Evolutionary conservation across 176 grass and related monocot genomes (phyloP).

Genomic region (Carex myosuroides): DNA sequence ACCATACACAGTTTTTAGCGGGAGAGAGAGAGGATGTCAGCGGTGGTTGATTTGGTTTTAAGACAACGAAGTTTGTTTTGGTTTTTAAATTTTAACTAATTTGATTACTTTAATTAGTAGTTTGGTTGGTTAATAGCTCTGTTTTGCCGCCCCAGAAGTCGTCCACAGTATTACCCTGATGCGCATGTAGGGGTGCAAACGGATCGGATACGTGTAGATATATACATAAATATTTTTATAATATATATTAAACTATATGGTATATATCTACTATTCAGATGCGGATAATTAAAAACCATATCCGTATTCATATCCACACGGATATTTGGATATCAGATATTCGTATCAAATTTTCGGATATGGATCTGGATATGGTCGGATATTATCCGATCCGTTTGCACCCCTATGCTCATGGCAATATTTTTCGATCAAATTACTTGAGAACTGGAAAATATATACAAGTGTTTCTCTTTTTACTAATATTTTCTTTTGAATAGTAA

Average conservation of each 20-base stretch:
- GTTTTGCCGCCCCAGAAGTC: background rate
- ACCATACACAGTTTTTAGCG: slow-evolving; percentile 13
- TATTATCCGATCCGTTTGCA: too few relatives aligned
- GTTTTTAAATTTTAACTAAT: slow-evolving; percentile 12
- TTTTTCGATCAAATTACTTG: background rate
- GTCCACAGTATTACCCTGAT: background rate
- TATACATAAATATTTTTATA: too few relatives aligned
- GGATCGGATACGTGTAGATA: too few relatives aligned
- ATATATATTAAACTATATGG: too few relatives aligned
- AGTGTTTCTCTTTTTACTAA: too few relatives aligned
- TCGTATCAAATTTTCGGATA: too few relatives aligned
- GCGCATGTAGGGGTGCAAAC: background rate
- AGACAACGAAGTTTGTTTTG: background rate
- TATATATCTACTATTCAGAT: too few relatives aligned
- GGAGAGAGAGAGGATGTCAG: background rate
- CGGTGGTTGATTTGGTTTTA: background rate
- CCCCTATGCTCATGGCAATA: background rate
- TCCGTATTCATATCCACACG: too few relatives aligned
- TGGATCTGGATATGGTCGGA: too few relatives aligned
- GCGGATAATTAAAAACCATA: too few relatives aligned
- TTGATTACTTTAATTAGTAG: background rate
- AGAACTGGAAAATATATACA: background rate
- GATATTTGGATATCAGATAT: too few relatives aligned
- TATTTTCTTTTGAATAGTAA: too few relatives aligned
- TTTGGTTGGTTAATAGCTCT: background rate